A percentile compares a stretch with the other conserved stretches of the same genome.
Conservation (phyloP, 1,139 yeast species). For the Candida pseudoviswanathii region DNA sequence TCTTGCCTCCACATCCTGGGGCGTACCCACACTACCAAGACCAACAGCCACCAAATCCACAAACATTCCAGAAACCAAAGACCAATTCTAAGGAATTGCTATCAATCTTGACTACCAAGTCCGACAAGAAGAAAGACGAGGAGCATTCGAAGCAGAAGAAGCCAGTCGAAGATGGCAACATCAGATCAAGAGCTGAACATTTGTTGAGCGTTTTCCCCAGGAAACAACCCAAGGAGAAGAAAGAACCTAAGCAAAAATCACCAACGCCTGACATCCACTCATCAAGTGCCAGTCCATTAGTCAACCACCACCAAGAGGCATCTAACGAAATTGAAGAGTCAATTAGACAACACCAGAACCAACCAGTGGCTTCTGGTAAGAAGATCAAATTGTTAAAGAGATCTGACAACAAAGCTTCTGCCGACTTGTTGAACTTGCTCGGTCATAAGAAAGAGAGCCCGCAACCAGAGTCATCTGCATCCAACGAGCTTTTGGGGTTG, state of each 20-base stretch:
- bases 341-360: constrained; percentile 14
- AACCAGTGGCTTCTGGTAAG: constrained; percentile 24
- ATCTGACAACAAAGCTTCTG: constrained; percentile 19
- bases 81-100: constrained; percentile 55
- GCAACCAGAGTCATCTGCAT: constrained; percentile 4
- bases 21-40: constrained; percentile 6
- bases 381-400: constrained; percentile 37
- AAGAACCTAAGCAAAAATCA: not conserved
- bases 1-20: constrained; percentile 11
- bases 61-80: constrained; percentile 43
- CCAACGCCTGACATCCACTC: not conserved
- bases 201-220: constrained; percentile 40
- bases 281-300: not conserved
- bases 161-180: constrained; percentile 26
- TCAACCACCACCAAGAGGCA: constrained; percentile 9
- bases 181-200: constrained; percentile 41
- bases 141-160: constrained; percentile 10
- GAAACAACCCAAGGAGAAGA: constrained; percentile 11
- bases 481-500: constrained; percentile 10
- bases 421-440: constrained; percentile 17
- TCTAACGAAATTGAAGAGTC: constrained; percentile 32
- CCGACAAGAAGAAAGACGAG: constrained; percentile 18
- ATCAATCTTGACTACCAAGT: constrained; percentile 47
- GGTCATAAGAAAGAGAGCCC: constrained; percentile 11
- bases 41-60: constrained; percentile 40